Evolutionary conservation across 1,284 basidiomycete genomes (phyloP), one percentile per base, ranked within the genome.

Genomic region (Cryptococcus wingfieldii): DNA sequence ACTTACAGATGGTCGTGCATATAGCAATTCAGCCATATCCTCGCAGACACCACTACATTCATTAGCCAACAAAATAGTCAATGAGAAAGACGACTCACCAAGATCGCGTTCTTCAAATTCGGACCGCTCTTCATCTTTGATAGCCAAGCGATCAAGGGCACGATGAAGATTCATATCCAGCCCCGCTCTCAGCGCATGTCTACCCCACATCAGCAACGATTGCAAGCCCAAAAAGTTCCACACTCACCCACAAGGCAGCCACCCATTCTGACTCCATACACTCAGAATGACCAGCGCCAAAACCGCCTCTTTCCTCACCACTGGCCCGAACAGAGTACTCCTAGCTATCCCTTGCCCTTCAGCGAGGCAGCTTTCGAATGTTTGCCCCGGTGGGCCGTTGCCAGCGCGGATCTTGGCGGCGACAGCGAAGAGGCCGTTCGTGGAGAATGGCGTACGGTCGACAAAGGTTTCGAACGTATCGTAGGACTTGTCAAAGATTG

Each of bases 271-370:
- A 71, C 87, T 90, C 89, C 92, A 95, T 1, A 91, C 89, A 38
- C 90, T 89, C 51, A 96, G 80, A 44, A 96, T 81, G 5, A 95
- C 78, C 88, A 94, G 93, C 8, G 90, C 90, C 83, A 93, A 90
- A 27, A 95, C 91, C 38, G 91, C 92, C 77, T 95, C 92, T 76
- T 95, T 95, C 68, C 89, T 82, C 18, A 92, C 90, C 34, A 94
- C 85, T 47, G 91, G 91, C 13, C 90, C 90, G 69, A 95, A 95
- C 50, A 96, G 80, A 12, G 90, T 92, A 16, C 89, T 91, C 44
- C 91, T 84, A 39, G 92, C 93, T 62, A 95, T 94, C 45, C 90
- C 90, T 74, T 95, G 91, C 6, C 91, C 91, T 76, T 95, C 91
- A 70, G 94, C 90, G 46, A 95, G 81, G 70, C 89, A 90, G 68